These are phyloP conservation scores for Brassica balearica DNA, from an alignment of 441 rosid genomes.

Conservation along the genomic window DNA sequence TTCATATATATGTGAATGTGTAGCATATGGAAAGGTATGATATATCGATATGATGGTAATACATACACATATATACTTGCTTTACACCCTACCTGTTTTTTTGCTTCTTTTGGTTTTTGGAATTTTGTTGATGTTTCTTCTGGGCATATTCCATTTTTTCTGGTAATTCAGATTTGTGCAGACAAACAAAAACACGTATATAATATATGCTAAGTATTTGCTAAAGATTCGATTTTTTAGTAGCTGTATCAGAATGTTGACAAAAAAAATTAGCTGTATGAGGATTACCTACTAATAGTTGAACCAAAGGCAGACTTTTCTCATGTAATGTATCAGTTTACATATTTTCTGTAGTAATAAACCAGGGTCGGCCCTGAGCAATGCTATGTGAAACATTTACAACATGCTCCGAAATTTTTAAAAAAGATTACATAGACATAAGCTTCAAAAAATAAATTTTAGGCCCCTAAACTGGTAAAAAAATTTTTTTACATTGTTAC, in stretches of 20 bases:
- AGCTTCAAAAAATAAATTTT: no score
- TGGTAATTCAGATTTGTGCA: slow-evolving; percentile 34
- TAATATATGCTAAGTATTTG: background rate
- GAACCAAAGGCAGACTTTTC: slow-evolving; percentile 32
- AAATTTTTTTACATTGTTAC: no score
- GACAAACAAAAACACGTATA: slow-evolving; percentile 22
- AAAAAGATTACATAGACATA: no score
- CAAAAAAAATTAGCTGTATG: slow-evolving; percentile 19
- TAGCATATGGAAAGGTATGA: slow-evolving; percentile 15
- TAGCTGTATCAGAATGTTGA: background rate
- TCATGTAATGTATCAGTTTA: slow-evolving; percentile 28
- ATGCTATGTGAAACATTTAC: no score
- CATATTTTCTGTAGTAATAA: background rate
- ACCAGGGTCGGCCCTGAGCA: background rate
- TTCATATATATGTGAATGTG: background rate
- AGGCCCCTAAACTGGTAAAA: no score
- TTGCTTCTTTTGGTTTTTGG: slow-evolving; percentile 35
- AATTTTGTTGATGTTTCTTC: slow-evolving; percentile 34
- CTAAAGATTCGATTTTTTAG: background rate
- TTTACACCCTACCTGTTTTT: slow-evolving; percentile 41
- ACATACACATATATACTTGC: slow-evolving; percentile 21
- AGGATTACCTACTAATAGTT: slow-evolving; percentile 39
- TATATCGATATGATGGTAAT: slow-evolving; percentile 15
- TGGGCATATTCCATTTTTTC: slow-evolving; percentile 33
- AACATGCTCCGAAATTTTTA: no score